Evolutionary conservation across 495 filamentous ascomycete genomes (phyloP).

Genomic region (Endocarpon pusillum): DNA sequence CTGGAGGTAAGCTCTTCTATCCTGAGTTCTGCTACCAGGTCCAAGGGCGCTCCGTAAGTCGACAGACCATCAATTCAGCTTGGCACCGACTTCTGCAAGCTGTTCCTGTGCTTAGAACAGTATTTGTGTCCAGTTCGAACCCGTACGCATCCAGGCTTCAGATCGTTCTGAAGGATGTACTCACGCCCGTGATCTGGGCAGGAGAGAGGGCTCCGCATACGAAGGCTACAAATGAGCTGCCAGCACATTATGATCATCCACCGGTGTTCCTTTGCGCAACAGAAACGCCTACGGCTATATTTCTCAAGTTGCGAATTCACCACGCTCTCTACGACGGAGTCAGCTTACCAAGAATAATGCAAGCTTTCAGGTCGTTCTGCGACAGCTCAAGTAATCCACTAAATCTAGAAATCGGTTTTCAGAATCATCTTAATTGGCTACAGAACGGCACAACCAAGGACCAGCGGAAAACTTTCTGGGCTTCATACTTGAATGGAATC

Average conservation of each 20-base stretch:
- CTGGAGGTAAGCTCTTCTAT: constrained; percentile 18
- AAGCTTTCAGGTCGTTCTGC: constrained; percentile 12
- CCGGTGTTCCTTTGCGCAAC: constrained; percentile 16
- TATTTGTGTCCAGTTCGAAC: constrained; percentile 14
- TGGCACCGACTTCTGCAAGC: constrained; percentile 12
- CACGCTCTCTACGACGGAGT: constrained; percentile 23
- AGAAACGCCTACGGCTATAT: constrained; percentile 9
- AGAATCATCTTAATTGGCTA: constrained; percentile 4
- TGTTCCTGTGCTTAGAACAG: constrained; percentile 16
- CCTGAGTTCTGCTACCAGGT: constrained; percentile 15
- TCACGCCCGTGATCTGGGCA: constrained; percentile 15
- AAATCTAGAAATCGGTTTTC: constrained; percentile 1
- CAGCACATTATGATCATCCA: constrained; percentile 8
- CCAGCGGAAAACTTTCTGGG: background rate
- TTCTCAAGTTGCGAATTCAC: constrained; percentile 18
- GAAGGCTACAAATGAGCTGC: constrained; percentile 5
- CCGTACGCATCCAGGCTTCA: constrained; percentile 13
- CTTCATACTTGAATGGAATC: background rate
- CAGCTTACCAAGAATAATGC: constrained; percentile 15
- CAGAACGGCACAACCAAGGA: background rate
- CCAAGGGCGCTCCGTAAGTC: constrained; percentile 7
- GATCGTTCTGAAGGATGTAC: constrained; percentile 10
- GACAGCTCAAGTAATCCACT: too few relatives aligned
- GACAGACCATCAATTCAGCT: constrained; percentile 10
- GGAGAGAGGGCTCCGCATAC: constrained; percentile 4